Evolutionary conservation across 257 asterid species (phyloP), one percentile per base, ranked within the genome.

Genomic region (Lantana camara): DNA sequence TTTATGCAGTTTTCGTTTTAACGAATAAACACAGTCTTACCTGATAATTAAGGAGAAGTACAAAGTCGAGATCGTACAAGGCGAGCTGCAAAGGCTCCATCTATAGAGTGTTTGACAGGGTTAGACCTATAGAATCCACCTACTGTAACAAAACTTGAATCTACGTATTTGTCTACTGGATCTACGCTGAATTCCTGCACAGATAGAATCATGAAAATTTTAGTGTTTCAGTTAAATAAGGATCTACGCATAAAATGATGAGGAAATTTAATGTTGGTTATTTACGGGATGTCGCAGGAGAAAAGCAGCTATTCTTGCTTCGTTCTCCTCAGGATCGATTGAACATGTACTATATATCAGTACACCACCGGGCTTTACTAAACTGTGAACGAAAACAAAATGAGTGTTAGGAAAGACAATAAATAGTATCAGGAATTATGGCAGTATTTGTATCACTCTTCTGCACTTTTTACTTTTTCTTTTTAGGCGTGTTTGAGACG

Each of bases 81-180:
- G 17, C 98, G 97, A 76, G 98, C 98, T 67, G 97, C 98, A 71
- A 92, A 92, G 76, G 97, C 97, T 70, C 98, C 98, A 46, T 92
- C 98, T 34, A 85, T 66, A 32, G 84, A 82, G 83, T 92, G 92
- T 66, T 79, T 86, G 53, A 80, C 83, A 41, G 98, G 98, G 74
- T 75, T 82, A 5, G 97, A 85, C 70, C 78, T 70, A 45, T 83
- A 92, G 69, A 85, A 85, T 48, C 98, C 97, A 32, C 61, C 76
- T 57, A 32, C 65, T 0, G 84, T 86, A 7, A 80, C 83, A 76
- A 92, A 92, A 57, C 40, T 42, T 7, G 78, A 58, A 10, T 95
- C 64, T 51, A 92, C 88, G 17, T 78, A 92, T 73, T 44, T 74
- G 75, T 79, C 75, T 23, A 67, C 98, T 10, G 82, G 76, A 64